phyloP scores from a whole-genome alignment of 257 asterid species.

The Solanum peruvianum region DNA sequence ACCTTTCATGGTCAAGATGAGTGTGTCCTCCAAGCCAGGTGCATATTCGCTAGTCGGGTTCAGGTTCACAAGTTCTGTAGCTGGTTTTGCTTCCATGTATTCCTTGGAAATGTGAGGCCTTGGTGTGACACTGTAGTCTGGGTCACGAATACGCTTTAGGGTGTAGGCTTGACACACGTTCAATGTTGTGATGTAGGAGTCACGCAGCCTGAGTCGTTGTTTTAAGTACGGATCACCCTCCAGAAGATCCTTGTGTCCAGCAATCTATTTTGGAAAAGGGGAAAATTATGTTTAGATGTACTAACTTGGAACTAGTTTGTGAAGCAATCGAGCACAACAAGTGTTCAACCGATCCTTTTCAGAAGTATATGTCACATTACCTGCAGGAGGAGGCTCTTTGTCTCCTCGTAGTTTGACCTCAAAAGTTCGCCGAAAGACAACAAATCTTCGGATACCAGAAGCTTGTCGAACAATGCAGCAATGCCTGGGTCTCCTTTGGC shows the following conservation, averaged over 20 bases:
- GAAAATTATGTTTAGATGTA: background rate
- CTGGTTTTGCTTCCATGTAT: constrained; percentile 20
- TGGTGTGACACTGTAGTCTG: constrained; percentile 18
- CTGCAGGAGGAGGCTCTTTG: constrained; percentile 30
- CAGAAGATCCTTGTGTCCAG: constrained; percentile 43
- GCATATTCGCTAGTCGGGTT: constrained; percentile 43
- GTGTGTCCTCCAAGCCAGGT: constrained; percentile 45
- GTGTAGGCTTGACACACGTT: constrained; percentile 42
- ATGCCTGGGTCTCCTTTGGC: constrained; percentile 49
- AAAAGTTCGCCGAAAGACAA: constrained; percentile 28
- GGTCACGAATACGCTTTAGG: constrained; percentile 33
- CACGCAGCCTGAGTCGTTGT: constrained; percentile 32
- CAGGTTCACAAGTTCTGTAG: constrained; percentile 26
- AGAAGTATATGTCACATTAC: constrained; percentile 6
- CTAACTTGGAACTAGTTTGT: background rate
- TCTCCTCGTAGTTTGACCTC: constrained; percentile 28
- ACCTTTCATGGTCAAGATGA: constrained; percentile 51
- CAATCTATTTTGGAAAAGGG: constrained; percentile 8
- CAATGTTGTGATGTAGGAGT: constrained; percentile 37
- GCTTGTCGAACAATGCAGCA: constrained; percentile 37
- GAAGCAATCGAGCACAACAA: background rate
- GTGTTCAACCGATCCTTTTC: background rate
- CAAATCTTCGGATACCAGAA: constrained; percentile 37
- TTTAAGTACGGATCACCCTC: constrained; percentile 44
- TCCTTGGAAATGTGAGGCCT: constrained; percentile 41